phyloP scores from a whole-genome alignment of 2,329 filamentous ascomycete genomes.

The Eutypa lata region DNA sequence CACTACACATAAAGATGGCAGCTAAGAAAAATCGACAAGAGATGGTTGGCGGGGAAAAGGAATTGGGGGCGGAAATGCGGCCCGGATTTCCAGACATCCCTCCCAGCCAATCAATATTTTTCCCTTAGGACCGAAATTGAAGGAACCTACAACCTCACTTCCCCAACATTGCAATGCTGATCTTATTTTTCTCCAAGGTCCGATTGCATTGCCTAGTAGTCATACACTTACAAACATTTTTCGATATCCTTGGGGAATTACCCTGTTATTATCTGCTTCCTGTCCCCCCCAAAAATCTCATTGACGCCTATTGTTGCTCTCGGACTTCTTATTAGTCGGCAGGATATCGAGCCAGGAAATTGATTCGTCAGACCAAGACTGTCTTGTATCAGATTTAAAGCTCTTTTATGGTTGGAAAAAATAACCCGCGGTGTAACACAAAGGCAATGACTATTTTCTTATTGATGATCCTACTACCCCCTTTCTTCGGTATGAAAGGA shows the following conservation, averaged over 20 bases:
- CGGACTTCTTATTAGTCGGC: neutral
- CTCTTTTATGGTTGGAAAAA: neutral
- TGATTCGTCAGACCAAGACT: neutral
- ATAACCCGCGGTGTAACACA: neutral
- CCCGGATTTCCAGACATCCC: neutral
- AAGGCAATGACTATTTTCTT: neutral
- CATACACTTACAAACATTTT: neutral
- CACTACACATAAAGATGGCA: neutral
- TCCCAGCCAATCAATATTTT: neutral
- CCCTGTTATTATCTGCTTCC: neutral
- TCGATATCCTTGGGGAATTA: neutral
- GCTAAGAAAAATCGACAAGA: neutral
- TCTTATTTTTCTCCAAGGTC: neutral
- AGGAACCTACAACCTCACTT: neutral
- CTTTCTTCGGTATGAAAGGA: neutral
- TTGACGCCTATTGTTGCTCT: neutral
- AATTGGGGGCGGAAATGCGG: neutral
- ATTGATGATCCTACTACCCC: neutral
- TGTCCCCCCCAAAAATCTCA: neutral
- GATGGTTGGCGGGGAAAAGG: neutral
- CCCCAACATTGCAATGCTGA: neutral
- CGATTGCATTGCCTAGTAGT: neutral
- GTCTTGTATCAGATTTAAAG: neutral
- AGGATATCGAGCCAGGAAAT: neutral
- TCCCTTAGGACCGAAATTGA: neutral